Evolutionary conservation across 495 filamentous ascomycete species (phyloP).

Genomic region (Tuber microsphaerosporum): DNA sequence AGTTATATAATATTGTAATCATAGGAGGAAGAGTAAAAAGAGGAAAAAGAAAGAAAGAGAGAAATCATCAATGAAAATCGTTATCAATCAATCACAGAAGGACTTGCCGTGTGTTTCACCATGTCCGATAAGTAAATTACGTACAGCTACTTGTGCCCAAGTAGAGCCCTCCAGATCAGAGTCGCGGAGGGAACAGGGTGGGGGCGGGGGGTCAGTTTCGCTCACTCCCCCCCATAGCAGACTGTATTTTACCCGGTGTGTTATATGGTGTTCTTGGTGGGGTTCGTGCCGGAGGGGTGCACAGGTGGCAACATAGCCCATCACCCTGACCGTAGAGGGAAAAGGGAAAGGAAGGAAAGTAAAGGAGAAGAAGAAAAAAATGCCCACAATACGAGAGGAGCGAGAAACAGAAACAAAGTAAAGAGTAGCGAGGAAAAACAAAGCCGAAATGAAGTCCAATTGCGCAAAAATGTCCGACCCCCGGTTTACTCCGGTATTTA

Average conservation of each 20-base stretch:
- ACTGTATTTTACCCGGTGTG: conserved; percentile 1
- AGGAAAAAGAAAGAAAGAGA: neutral
- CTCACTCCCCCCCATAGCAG: neutral
- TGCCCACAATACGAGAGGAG: neutral
- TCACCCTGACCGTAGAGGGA: neutral
- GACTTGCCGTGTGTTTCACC: neutral
- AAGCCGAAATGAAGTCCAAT: neutral
- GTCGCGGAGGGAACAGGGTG: neutral
- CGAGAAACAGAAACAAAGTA: neutral
- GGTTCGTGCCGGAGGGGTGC: neutral
- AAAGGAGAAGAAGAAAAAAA: neutral
- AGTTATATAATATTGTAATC: neutral
- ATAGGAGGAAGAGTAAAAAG: neutral
- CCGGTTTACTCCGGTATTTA: neutral
- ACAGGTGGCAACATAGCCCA: neutral
- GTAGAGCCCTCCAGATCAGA: neutral
- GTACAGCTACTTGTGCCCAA: neutral
- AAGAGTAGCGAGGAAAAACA: neutral
- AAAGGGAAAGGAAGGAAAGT: neutral
- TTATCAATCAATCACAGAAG: neutral
- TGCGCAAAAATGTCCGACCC: conserved; percentile 1
- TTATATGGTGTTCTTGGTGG: neutral
- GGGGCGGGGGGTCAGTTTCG: neutral
- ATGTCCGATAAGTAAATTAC: conserved; percentile 4
- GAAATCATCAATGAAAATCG: neutral